Evolutionary conservation across 2,329 filamentous ascomycete species (phyloP).

Genomic region (Trichoderma sp.): DNA sequence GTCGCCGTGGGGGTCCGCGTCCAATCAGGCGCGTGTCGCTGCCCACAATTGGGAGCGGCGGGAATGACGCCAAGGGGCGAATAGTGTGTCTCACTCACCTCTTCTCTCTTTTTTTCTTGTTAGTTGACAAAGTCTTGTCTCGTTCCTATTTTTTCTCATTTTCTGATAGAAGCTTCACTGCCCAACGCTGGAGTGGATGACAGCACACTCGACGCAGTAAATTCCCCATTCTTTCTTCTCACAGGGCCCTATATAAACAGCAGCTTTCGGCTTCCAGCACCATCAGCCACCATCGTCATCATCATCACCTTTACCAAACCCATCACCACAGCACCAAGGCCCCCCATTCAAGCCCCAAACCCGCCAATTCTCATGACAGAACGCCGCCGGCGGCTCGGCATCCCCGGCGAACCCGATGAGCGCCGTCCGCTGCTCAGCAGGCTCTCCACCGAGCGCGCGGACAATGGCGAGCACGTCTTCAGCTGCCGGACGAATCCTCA

Average conservation of each 20-base stretch:
- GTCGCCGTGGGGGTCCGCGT: constrained; percentile 19
- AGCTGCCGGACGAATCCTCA: constrained; percentile 61
- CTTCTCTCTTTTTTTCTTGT: neutral
- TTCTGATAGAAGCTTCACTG: neutral
- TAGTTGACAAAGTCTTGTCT: neutral
- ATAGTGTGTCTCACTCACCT: neutral
- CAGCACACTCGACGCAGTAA: neutral
- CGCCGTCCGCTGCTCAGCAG: constrained; percentile 40
- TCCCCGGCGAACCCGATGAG: constrained; percentile 37
- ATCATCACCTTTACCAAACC: neutral
- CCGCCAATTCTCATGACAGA: constrained; percentile 29
- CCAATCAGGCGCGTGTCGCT: constrained; percentile 30
- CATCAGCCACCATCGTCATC: neutral
- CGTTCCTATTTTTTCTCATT: neutral
- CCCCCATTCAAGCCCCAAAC: neutral
- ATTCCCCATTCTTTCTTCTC: neutral
- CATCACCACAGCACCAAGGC: neutral
- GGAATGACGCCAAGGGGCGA: constrained; percentile 1
- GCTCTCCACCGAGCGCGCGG: constrained; percentile 35
- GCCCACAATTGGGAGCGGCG: constrained; percentile 8
- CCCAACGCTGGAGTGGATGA: neutral
- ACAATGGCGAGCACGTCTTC: constrained; percentile 45
- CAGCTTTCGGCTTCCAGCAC: neutral
- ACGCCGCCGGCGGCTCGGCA: constrained; percentile 36
- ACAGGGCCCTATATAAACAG: neutral